Conservation (phyloP, 805 yeast genomes). For the Wilhelminamyces savonicus region DNA sequence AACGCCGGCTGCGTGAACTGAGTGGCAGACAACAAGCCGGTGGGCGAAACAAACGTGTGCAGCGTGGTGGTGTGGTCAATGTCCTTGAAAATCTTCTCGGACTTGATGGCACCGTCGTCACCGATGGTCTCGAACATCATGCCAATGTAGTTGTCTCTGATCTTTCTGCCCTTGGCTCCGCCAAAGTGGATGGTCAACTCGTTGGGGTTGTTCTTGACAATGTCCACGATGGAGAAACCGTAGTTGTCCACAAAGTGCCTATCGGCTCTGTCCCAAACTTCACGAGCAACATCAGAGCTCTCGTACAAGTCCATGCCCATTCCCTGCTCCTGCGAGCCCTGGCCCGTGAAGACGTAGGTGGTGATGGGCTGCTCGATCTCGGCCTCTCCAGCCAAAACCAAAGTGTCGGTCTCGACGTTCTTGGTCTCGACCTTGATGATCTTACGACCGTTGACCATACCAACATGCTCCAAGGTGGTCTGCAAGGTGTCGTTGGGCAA, state of each 20-base stretch:
- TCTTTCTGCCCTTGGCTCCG: constrained; percentile 94
- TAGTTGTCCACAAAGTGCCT: constrained; percentile 85
- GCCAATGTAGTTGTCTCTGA: constrained; percentile 88
- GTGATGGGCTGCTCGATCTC: constrained; percentile 98
- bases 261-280: constrained; percentile 98
- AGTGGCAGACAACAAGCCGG: constrained; percentile 94
- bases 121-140: constrained; percentile 97
- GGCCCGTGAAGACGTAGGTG: constrained; percentile 97
- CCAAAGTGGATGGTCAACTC: constrained; percentile 95
- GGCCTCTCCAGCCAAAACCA: constrained; percentile 90
- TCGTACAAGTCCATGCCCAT: constrained; percentile 99
- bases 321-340: constrained; percentile 99
- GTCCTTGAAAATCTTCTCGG: constrained; percentile 94
- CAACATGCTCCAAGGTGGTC: constrained; percentile 88
- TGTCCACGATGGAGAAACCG: constrained; percentile 94
- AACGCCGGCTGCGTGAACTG: constrained; percentile 99
- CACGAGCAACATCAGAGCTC: constrained; percentile 83
- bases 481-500: constrained; percentile 88
- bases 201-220: constrained; percentile 92
- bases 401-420: constrained; percentile 70
- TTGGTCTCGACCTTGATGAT: constrained; percentile 86
- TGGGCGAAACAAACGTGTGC: constrained; percentile 84
- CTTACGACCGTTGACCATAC: constrained; percentile 99
- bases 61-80: constrained; percentile 78
- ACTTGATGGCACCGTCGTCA: constrained; percentile 72